These are phyloP conservation scores for Akanthomyces muscarius DNA, from an alignment of 2,329 filamentous ascomycete species.

Conservation along the genomic window DNA sequence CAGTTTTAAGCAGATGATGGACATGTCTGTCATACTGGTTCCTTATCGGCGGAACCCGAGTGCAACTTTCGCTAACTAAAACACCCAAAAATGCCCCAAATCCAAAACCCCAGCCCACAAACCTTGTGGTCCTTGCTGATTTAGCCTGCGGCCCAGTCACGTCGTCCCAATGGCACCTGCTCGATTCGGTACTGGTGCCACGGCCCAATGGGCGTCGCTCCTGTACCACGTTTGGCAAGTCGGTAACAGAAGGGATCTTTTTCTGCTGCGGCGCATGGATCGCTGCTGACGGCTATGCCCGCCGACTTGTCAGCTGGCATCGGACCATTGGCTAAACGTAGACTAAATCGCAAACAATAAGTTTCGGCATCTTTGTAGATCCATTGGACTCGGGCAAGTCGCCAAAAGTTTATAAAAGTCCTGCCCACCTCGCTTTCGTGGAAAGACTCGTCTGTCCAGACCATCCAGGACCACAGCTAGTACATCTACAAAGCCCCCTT, in stretches of 20 bases:
- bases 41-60: constrained; percentile 7
- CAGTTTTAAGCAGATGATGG: neutral
- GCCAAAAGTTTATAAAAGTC: neutral
- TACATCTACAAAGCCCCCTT: neutral
- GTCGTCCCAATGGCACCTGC: constrained; percentile 10
- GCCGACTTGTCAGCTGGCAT: constrained; percentile 14
- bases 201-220: constrained; percentile 13
- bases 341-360: neutral
- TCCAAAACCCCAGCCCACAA: constrained; percentile 2
- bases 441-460: too few species aligned
- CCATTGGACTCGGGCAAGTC: neutral
- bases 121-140: constrained; percentile 3
- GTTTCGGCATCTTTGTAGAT: neutral
- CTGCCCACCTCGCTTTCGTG: neutral
- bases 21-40: neutral
- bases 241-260: neutral
- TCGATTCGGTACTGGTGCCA: neutral
- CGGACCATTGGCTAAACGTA: neutral
- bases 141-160: constrained; percentile 2
- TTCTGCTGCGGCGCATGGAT: neutral
- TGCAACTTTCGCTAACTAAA: neutral
- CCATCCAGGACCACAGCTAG: neutral
- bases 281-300: constrained; percentile 8
- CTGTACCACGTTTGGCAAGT: constrained; percentile 17
- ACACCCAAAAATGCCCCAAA: neutral